Evolutionary conservation across 768 basidiomycete genomes (phyloP).

Genomic region (Boletus reticulatus): DNA sequence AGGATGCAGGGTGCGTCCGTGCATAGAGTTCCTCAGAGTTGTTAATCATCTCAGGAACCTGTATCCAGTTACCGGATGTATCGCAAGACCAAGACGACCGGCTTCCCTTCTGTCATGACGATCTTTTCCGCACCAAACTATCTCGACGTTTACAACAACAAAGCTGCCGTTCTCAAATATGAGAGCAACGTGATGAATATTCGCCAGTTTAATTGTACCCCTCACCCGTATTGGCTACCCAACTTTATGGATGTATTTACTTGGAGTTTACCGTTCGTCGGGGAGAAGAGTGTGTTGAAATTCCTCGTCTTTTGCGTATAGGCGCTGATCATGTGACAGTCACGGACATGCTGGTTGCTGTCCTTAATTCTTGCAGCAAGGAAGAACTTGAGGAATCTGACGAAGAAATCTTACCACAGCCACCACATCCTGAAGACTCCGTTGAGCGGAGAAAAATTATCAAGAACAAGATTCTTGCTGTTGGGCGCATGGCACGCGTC

Average conservation of each 20-base stretch:
- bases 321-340: conserved; percentile 48
- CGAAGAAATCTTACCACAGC: conserved; percentile 40
- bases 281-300: conserved; percentile 78
- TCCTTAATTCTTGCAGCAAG: conserved; percentile 92
- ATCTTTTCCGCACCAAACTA: conserved; percentile 99
- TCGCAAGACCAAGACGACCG: conserved; percentile 95
- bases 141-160: conserved; percentile 98
- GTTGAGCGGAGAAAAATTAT: conserved; percentile 84
- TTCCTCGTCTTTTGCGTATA: not conserved
- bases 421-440: conserved; percentile 42
- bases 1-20: conserved; percentile 85
- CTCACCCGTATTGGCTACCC: conserved; percentile 96
- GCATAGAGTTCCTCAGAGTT: not conserved
- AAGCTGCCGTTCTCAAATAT: conserved; percentile 98
- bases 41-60: not conserved
- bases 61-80: conserved; percentile 89
- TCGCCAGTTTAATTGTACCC: conserved; percentile 94
- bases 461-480: conserved; percentile 98
- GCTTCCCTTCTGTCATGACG: conserved; percentile 99
- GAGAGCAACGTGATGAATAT: conserved; percentile 99
- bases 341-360: conserved; percentile 97
- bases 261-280: conserved; percentile 98
- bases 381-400: conserved; percentile 90
- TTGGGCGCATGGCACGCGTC: conserved; percentile 94
- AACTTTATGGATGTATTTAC: conserved; percentile 99